Evolutionary conservation across 2,329 filamentous ascomycete genomes (phyloP).

Genomic region (Trichoderma hamatum): DNA sequence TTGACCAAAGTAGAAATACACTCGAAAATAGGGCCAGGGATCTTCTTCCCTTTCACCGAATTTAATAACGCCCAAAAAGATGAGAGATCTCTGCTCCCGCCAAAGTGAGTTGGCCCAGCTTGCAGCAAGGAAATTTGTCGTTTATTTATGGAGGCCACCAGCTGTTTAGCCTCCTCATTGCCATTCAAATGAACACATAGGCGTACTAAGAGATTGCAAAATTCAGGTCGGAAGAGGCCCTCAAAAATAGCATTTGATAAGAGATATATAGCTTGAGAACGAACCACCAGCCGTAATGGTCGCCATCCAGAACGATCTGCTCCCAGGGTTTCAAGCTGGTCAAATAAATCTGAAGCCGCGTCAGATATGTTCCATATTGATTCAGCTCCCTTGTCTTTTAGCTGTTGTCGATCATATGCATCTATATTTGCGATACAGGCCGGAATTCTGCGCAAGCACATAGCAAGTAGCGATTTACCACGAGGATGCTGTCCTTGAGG

Average conservation of each 20-base stretch:
- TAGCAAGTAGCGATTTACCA: constrained; percentile 41
- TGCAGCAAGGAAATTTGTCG: constrained; percentile 29
- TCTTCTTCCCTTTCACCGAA: constrained; percentile 21
- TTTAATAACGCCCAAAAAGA: constrained; percentile 33
- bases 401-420: constrained; percentile 37
- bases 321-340: constrained; percentile 42
- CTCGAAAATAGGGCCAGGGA: constrained; percentile 30
- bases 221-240: constrained; percentile 37
- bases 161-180: constrained; percentile 35
- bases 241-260: constrained; percentile 38
- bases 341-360: constrained; percentile 40
- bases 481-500: constrained; percentile 30
- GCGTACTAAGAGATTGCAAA: constrained; percentile 36
- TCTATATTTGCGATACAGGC: constrained; percentile 39
- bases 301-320: constrained; percentile 38
- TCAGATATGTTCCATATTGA: constrained; percentile 36
- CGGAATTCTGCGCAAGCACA: constrained; percentile 42
- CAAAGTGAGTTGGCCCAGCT: constrained; percentile 27
- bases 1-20: constrained; percentile 34
- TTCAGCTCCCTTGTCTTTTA: constrained; percentile 32
- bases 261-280: constrained; percentile 38
- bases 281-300: constrained; percentile 40
- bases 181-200: constrained; percentile 37
- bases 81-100: constrained; percentile 31
- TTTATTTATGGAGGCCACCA: constrained; percentile 31